Evolutionary conservation across 2,329 filamentous ascomycete genomes (phyloP).

Genomic region (Alternaria triticina): DNA sequence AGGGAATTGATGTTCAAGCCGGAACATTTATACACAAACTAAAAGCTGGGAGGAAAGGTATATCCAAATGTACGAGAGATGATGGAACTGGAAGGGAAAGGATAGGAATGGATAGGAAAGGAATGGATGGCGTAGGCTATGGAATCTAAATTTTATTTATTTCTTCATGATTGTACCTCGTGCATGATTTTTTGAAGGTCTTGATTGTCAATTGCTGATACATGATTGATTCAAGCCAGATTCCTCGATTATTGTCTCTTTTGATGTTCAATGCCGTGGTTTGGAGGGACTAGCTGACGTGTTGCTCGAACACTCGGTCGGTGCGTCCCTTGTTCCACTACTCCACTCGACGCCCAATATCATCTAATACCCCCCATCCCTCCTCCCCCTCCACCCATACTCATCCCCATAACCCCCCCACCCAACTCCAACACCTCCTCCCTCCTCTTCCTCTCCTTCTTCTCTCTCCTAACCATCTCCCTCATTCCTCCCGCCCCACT

Average conservation of each 20-base stretch:
- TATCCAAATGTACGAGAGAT: background rate
- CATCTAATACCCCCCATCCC: conserved; percentile 9
- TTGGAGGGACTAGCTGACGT: too few species aligned
- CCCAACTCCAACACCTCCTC: conserved; percentile 22
- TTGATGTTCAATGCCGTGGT: too few species aligned
- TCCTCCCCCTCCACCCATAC: background rate
- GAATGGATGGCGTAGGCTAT: background rate
- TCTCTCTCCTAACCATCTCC: conserved; percentile 5
- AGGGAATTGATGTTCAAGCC: background rate
- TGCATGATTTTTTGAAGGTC: too few species aligned
- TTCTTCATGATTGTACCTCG: too few species aligned
- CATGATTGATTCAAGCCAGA: too few species aligned
- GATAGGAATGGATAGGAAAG: background rate
- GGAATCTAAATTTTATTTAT: background rate
- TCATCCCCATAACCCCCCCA: conserved; percentile 1
- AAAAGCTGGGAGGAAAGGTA: background rate
- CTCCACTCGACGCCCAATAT: too few species aligned
- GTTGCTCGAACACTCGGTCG: too few species aligned
- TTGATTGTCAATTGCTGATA: too few species aligned
- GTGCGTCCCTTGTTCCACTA: too few species aligned
- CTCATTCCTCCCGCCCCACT: conserved; percentile 3
- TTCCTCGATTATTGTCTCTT: too few species aligned
- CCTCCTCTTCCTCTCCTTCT: conserved; percentile 14
- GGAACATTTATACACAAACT: background rate
- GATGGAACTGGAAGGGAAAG: background rate